Evolutionary conservation across 177 flowering plant genomes (phyloP).

Genomic region (Tripterygium wilfordii): DNA sequence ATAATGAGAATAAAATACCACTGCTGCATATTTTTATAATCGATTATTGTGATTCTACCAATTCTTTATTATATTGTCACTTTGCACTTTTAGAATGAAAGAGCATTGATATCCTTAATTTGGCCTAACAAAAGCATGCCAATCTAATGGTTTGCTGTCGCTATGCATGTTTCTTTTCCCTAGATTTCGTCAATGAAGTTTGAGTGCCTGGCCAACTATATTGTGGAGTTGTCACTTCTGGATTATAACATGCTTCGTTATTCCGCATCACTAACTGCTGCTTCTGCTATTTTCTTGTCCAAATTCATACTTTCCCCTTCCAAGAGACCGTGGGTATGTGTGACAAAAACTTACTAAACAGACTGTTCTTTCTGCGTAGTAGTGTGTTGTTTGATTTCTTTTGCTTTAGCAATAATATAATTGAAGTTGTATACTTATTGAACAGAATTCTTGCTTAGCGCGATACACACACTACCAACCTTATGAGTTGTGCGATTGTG

Average conservation of each 20-base stretch:
- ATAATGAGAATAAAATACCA: too few species aligned
- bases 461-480: constrained; percentile 85
- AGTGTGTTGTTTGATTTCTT: not conserved
- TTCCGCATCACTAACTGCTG: constrained; percentile 84
- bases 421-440: too few species aligned
- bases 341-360: not conserved
- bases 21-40: too few species aligned
- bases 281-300: constrained; percentile 86
- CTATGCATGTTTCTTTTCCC: too few species aligned
- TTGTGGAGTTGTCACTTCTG: constrained; percentile 85
- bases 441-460: constrained; percentile 66
- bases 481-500: constrained; percentile 58
- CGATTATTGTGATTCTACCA: too few species aligned
- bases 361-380: not conserved
- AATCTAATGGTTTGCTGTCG: too few species aligned
- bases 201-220: constrained; percentile 81
- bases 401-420: too few species aligned
- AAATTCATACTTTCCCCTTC: constrained; percentile 58
- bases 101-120: too few species aligned
- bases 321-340: constrained; percentile 84
- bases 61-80: too few species aligned
- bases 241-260: constrained; percentile 81
- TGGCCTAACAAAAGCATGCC: too few species aligned
- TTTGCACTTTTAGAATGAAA: too few species aligned
- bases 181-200: constrained; percentile 71